Evolutionary conservation across 2,329 filamentous ascomycete genomes (phyloP), one percentile per base, ranked within the genome.

Genomic region (Aspergillus sp.): DNA sequence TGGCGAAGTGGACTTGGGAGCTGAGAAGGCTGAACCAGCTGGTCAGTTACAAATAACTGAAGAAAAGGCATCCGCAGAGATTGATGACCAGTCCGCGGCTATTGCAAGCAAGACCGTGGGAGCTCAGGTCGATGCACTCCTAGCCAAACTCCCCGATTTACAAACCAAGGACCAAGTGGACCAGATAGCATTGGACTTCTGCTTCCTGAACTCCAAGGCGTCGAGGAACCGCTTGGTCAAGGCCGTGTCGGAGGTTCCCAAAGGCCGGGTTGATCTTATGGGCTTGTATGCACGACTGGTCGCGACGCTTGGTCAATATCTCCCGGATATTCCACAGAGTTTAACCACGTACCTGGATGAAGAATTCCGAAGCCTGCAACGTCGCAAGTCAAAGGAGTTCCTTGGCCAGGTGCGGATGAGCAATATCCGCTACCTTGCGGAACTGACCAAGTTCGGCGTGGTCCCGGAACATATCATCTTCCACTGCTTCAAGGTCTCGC

Each of bases 401-500:
- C 75, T 97, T 0, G 91, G 91, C 1, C 91, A 95, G 67, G 89
- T 96, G 42, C 85, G 93, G 39, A 83, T 94, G 56, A 84, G 86
- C 68, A 97, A 97, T 62, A 90, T 97, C 52, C 87, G 94, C n/a
- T 98, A 98, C 64, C 81, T 98, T 43, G 90, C 93, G 5, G 93
- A 98, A 68, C 72, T 98, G 62, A 98, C 93, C 49, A 98, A 98
- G 63, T 98, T 98, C 61, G 91, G 93, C 30, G 88, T 96, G 30
- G 93, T 98, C 6, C 93, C 94, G 0, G 93, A 98, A 66, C 93
- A 98, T 67, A 91, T 98, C 53, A 94, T 98, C 45, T 98, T 98
- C 63, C 93, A 98, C 63, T 98, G 93, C 63, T 81, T 98, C 58
- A 98, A 96, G 67, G 91, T 98, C 65, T 94, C 91, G 56, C 73